These are phyloP conservation scores for Arthrobotrys megalospora DNA, from an alignment of 2,329 filamentous ascomycete genomes.

Conservation along the genomic window DNA sequence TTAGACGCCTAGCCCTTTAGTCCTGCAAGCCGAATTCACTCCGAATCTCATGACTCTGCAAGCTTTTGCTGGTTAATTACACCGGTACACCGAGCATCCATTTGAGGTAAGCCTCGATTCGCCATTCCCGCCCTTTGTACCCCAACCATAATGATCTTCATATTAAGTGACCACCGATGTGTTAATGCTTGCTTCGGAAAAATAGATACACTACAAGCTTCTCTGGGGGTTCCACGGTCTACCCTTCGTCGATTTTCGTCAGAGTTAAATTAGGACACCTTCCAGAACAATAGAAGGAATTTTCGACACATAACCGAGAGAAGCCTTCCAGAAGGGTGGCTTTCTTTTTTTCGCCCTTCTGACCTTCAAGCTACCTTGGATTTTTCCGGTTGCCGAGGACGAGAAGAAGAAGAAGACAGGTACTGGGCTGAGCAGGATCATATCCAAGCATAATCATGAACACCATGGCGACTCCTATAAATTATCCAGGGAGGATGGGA, in stretches of 20 bases:
- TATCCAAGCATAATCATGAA: constrained; percentile 48
- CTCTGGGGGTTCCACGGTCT: constrained; percentile 48
- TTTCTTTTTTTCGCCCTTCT: constrained; percentile 16
- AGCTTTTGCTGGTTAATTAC: constrained; percentile 53
- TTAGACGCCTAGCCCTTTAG: constrained; percentile 24
- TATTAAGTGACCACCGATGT: constrained; percentile 39
- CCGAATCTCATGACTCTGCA: constrained; percentile 41
- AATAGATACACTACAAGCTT: constrained; percentile 54
- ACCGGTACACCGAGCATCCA: not conserved
- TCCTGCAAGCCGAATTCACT: constrained; percentile 54
- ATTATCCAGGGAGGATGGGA: constrained; percentile 57
- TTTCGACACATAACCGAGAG: constrained; percentile 56
- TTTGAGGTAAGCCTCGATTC: constrained; percentile 21
- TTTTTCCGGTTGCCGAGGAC: constrained; percentile 60
- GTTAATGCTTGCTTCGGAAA: constrained; percentile 57
- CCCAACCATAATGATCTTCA: constrained; percentile 46
- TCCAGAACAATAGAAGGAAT: constrained; percentile 39
- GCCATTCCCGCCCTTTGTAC: constrained; percentile 29
- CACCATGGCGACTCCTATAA: constrained; percentile 60
- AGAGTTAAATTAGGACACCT: constrained; percentile 59
- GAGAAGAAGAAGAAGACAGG: constrained; percentile 10
- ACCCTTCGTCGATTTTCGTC: constrained; percentile 41
- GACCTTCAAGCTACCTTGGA: constrained; percentile 32
- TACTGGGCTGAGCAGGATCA: constrained; percentile 29
- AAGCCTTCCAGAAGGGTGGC: constrained; percentile 48